A percentile compares a stretch with the other conserved stretches of the same genome.
phyloP scores from a whole-genome alignment of 2,329 filamentous ascomycete species.

The Ploettnerulaceae sp. region DNA sequence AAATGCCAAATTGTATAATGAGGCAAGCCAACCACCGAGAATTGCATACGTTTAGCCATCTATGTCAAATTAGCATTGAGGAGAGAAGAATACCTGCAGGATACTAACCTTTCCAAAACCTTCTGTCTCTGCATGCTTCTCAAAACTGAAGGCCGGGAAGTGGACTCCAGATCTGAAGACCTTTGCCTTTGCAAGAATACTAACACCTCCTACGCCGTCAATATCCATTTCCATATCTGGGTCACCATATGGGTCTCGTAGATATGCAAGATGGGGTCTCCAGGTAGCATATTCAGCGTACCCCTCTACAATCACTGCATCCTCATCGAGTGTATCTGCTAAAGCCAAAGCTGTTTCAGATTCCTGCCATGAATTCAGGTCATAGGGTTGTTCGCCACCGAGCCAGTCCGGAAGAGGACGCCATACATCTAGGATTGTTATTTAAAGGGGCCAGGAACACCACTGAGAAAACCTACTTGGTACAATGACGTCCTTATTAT shows the following conservation, averaged over 20 bases:
- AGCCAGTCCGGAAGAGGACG: conserved; percentile 98
- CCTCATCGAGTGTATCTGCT: conserved; percentile 92
- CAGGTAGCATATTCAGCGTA: conserved; percentile 99
- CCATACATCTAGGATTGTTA: conserved; percentile 75
- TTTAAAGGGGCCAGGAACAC: background rate
- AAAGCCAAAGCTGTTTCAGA: conserved; percentile 92
- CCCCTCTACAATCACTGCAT: conserved; percentile 97
- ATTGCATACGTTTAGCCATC: conserved; percentile 97
- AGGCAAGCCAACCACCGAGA: conserved; percentile 88
- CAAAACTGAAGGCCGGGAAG: conserved; percentile 97
- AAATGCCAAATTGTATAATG: conserved; percentile 99
- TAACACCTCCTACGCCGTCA: conserved; percentile 94
- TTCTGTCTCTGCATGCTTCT: conserved; percentile 97
- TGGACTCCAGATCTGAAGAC: conserved; percentile 95
- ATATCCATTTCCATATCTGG: conserved; percentile 99
- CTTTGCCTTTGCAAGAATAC: conserved; percentile 90
- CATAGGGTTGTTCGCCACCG: conserved; percentile 95
- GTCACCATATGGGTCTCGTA: conserved; percentile 94
- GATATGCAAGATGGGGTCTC: conserved; percentile 93
- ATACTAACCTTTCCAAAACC: conserved; percentile 86
- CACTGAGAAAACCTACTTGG: conserved; percentile 65
- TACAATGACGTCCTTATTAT: conserved; percentile 98
- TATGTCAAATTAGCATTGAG: conserved; percentile 36
- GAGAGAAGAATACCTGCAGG: background rate
- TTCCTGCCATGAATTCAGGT: conserved; percentile 98